Evolutionary conservation across 2,329 filamentous ascomycete species (phyloP).

Genomic region (Exophiala sp.): DNA sequence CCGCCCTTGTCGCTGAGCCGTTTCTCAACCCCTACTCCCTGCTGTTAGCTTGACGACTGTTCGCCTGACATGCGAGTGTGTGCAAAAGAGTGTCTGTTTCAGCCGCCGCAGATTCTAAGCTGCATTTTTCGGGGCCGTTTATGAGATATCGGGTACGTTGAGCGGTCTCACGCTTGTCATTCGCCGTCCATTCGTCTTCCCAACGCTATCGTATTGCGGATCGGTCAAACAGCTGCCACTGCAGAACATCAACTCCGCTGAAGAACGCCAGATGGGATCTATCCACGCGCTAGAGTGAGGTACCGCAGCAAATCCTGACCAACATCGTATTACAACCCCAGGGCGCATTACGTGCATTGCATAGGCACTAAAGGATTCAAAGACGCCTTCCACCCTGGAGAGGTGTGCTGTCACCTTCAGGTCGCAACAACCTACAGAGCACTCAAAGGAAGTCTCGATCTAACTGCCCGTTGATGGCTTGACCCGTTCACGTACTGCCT

Average conservation of each 20-base stretch:
- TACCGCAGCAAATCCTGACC: conserved; percentile 12
- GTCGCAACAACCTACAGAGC: background rate
- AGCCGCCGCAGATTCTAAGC: conserved; percentile 8
- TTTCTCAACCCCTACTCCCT: conserved; percentile 11
- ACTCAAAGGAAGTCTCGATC: too few relatives aligned
- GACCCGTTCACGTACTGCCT: too few relatives aligned
- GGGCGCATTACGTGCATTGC: conserved; percentile 13
- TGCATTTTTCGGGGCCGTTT: background rate
- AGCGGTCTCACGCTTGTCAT: conserved; percentile 32
- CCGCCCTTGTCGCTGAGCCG: background rate
- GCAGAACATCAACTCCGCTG: background rate
- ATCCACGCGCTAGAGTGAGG: conserved; percentile 16
- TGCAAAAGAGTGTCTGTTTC: conserved; percentile 13
- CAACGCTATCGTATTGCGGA: conserved; percentile 39
- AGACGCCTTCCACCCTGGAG: background rate
- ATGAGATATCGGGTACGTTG: background rate
- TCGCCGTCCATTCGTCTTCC: conserved; percentile 49
- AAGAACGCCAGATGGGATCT: conserved; percentile 11
- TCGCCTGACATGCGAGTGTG: background rate
- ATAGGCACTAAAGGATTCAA: too few relatives aligned
- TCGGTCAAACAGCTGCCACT: conserved; percentile 5
- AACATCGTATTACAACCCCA: background rate
- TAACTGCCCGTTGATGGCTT: too few relatives aligned
- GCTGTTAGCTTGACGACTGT: conserved; percentile 20
- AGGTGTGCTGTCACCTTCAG: background rate